Base-by-base conservation (phyloP, 139 green algal genomes). In the Volvox africanus region DNA sequence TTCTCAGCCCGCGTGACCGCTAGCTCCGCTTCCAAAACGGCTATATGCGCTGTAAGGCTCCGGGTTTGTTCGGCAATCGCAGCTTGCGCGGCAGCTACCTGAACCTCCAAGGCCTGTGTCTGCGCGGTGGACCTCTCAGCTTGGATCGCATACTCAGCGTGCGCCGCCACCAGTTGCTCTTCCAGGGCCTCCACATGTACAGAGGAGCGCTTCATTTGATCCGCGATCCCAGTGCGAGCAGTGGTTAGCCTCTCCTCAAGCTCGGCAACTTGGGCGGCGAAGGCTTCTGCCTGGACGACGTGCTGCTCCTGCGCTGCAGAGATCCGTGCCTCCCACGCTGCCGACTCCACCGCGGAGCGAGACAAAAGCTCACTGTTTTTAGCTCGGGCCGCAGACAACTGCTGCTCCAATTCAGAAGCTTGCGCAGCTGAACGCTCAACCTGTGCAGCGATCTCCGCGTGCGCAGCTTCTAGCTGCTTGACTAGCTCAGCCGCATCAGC, bases 261-360 rank as follows among this genome's bases (percentile, higher is more conserved):
- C 1, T 71, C 55, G 17, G 55, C 28, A n/a, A 50, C 26, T 13
- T 18, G 12, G 19, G 79, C 50, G 3, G n/a, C 37, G 13, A 28
- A 73, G 3, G 22, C 35, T 32, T 87, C 81, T 28, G 62, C 61
- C 61, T 69, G 50, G n/a, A 14, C 18, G 18, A 6, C 28, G 22
- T 79, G 24, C 71, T 79, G 26, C 9, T n/a, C 76, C 32, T 61
- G 76, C 11, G 61, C 81, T 21, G 82, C 82, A 18, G 33, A 65
- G 16, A 88, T 37, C 62, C 77, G 62, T 67, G 62, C 82, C 82
- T 88, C 62, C 30, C 73, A 62, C 28, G 73, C 20, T 14, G 81
- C 55, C 17, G 30, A 28, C 55, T 77, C n/a, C 30, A 13, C 36
- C 14, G 78, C 78, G 20, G 78, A 62, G 16, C 36, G 78, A 16